phyloP scores from a whole-genome alignment of 2,329 filamentous ascomycete species.

The Ilyonectria destructans region DNA sequence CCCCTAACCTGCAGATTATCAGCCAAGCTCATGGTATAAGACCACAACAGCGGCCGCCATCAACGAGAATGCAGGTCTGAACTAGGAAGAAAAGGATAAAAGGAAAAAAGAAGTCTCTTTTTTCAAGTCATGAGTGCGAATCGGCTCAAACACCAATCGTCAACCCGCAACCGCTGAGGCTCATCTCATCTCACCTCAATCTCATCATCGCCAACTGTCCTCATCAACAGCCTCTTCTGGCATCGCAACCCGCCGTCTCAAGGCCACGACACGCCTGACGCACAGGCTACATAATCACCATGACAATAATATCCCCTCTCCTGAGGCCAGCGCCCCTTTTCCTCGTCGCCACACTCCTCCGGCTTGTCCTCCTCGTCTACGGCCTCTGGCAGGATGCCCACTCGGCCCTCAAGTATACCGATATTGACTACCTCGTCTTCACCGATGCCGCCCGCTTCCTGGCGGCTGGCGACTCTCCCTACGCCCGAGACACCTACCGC shows the following conservation, averaged over 20 bases:
- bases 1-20: conserved; percentile 25
- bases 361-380: conserved; percentile 84
- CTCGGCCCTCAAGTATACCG: conserved; percentile 96
- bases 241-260: conserved; percentile 22
- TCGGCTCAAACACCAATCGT: neutral
- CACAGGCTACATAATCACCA: conserved; percentile 29
- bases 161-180: conserved; percentile 9
- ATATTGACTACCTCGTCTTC: conserved; percentile 99
- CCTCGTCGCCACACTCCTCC: conserved; percentile 74
- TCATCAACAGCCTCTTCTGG: conserved; percentile 34
- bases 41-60: conserved; percentile 17
- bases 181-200: conserved; percentile 22
- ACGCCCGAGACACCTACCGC: conserved; percentile 92
- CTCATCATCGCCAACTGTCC: conserved; percentile 48
- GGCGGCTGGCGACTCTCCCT: conserved; percentile 80
- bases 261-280: neutral
- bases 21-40: conserved; percentile 28
- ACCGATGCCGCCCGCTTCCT: conserved; percentile 92
- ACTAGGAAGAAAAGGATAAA: no score
- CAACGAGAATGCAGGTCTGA: neutral
- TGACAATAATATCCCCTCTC: conserved; percentile 48
- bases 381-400: conserved; percentile 93
- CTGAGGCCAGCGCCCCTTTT: conserved; percentile 66
- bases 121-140: conserved; percentile 36
- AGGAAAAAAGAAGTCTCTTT: conserved; percentile 3